Percentiles rank a stretch among this genome's conserved stretches.
Conservation (phyloP, 2,329 filamentous ascomycete genomes). For the Penicillium glabrum region DNA sequence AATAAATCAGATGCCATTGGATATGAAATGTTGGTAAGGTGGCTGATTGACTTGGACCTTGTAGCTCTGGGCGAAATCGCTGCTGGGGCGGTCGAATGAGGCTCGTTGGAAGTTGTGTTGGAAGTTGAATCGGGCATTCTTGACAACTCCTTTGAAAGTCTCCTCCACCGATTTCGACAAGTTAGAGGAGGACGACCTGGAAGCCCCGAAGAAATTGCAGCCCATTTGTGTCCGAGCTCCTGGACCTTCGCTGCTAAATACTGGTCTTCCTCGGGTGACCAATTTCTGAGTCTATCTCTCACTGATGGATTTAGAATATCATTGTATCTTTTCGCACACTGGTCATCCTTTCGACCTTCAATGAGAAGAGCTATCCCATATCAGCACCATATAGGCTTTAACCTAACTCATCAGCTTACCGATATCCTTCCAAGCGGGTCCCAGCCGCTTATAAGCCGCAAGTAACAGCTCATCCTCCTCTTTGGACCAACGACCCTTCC, state of each 20-base stretch:
- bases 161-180: conserved; percentile 2
- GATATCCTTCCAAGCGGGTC: conserved; percentile 1
- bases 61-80: background rate
- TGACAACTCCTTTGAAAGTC: background rate
- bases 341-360: conserved; percentile 2
- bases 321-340: conserved; percentile 6
- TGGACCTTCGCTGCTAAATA: background rate
- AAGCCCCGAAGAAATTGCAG: background rate
- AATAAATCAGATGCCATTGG: background rate
- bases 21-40: background rate
- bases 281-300: conserved; percentile 1
- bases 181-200: conserved; percentile 3
- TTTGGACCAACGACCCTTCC: background rate
- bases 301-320: background rate
- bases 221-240: conserved; percentile 4
- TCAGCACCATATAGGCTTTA: background rate
- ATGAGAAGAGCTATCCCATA: background rate
- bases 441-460: background rate
- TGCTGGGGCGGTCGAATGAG: background rate
- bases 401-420: background rate
- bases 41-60: background rate
- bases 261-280: conserved; percentile 1
- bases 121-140: background rate
- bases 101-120: background rate
- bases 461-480: conserved; percentile 1